Evolutionary conservation across 2,329 filamentous ascomycete genomes (phyloP).

Genomic region (Botrytis medusae): DNA sequence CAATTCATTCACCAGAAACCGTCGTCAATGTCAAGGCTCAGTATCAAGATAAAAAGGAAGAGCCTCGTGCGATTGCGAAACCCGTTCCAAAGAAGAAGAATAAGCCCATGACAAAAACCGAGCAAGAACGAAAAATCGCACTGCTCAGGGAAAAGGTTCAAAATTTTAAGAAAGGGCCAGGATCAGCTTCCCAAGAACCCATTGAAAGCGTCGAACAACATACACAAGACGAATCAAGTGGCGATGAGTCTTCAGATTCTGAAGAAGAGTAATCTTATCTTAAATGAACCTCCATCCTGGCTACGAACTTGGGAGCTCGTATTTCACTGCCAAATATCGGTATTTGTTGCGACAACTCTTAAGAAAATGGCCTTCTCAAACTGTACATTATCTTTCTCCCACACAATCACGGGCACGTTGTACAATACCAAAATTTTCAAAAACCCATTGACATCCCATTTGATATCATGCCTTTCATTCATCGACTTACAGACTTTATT

Average conservation of each 20-base stretch:
- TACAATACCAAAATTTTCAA: conserved; percentile 25
- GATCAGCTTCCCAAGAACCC: conserved; percentile 44
- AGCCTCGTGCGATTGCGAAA: conserved; percentile 38
- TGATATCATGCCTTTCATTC: not conserved
- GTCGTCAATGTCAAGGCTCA: conserved; percentile 34
- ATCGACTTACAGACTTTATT: not conserved
- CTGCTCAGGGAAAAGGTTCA: conserved; percentile 60
- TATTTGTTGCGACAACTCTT: not conserved
- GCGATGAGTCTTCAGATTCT: conserved; percentile 54
- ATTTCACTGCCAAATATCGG: not conserved
- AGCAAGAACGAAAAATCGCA: conserved; percentile 67
- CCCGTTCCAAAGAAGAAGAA: conserved; percentile 55
- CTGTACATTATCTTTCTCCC: conserved; percentile 29
- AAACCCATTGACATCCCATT: not conserved
- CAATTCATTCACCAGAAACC: conserved; percentile 51
- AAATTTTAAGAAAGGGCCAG: conserved; percentile 39
- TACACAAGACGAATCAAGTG: conserved; percentile 48
- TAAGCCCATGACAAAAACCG: conserved; percentile 72
- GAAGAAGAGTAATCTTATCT: conserved; percentile 44
- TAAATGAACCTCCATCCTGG: not conserved
- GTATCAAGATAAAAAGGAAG: conserved; percentile 34
- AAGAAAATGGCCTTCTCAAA: not conserved
- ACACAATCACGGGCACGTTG: conserved; percentile 24
- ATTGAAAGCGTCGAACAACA: conserved; percentile 39
- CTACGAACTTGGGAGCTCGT: not conserved